Conservation (phyloP, 1,284 basidiomycete species). For the Ceratobasidium sp. region DNA sequence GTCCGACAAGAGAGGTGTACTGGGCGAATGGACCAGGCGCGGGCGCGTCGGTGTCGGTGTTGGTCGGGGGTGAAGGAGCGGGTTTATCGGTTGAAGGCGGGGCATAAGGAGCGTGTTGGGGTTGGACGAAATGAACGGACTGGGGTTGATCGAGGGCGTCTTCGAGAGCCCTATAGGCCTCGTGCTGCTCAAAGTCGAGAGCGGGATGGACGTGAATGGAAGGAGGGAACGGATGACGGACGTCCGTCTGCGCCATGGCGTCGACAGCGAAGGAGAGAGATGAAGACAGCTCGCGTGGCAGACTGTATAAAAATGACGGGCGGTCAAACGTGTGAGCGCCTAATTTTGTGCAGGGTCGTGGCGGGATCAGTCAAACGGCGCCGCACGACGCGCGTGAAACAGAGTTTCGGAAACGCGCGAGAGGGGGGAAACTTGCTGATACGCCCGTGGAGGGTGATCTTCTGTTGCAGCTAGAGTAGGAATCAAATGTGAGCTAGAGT, state of each 20-base stretch:
- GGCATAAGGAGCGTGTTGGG: slow-evolving; percentile 12
- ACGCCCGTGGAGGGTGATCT: not conserved
- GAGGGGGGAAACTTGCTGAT: not conserved
- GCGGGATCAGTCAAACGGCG: slow-evolving; percentile 3
- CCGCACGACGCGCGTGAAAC: slow-evolving; percentile 16
- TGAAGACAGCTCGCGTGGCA: slow-evolving; percentile 4
- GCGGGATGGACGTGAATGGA: no score
- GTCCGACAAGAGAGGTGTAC: slow-evolving; percentile 40
- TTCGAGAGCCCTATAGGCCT: slow-evolving; percentile 1
- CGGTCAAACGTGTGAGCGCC: slow-evolving; percentile 5
- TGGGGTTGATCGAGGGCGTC: slow-evolving; percentile 21
- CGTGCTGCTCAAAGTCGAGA: slow-evolving; percentile 16
- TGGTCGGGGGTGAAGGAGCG: not conserved
- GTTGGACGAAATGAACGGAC: slow-evolving; percentile 33
- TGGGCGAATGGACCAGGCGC: slow-evolving; percentile 30
- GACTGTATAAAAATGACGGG: slow-evolving; percentile 20
- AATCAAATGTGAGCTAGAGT: not conserved
- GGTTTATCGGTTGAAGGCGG: no score
- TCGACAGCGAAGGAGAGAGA: not conserved
- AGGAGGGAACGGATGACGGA: not conserved
- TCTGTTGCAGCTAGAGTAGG: not conserved
- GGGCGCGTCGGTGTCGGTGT: not conserved
- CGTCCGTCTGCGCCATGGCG: slow-evolving; percentile 33
- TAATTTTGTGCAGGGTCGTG: not conserved
- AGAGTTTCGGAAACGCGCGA: not conserved